These are phyloP conservation scores for Isatis tinctoria DNA, from an alignment of 345 rosid species.

Conservation along the genomic window DNA sequence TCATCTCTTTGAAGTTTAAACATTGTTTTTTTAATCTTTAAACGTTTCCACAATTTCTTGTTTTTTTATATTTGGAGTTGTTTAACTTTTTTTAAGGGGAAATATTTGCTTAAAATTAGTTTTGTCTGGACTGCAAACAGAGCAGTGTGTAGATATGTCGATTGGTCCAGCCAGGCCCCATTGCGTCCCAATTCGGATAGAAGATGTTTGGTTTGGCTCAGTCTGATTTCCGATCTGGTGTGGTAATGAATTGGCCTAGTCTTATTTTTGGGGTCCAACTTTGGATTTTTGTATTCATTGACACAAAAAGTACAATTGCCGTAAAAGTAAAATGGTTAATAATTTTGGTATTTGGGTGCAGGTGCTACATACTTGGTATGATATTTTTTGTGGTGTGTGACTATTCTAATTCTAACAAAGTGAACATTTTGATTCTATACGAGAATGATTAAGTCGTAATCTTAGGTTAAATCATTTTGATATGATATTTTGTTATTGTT, in stretches of 20 bases:
- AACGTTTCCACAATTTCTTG: not conserved
- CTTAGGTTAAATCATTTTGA: conserved; percentile 28
- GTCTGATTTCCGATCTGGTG: conserved; percentile 1
- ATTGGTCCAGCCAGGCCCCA: conserved; percentile 23
- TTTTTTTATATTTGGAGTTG: not conserved
- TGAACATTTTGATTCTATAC: conserved; percentile 20
- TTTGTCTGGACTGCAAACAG: not conserved
- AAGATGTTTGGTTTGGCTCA: conserved; percentile 17
- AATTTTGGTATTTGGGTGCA: not conserved
- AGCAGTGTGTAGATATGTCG: not conserved
- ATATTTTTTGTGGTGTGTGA: no score
- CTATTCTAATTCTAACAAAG: not conserved
- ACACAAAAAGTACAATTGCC: no score
- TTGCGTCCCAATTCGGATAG: not conserved
- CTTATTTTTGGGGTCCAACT: not conserved
- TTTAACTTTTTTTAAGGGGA: not conserved
- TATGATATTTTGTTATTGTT: conserved; percentile 20
- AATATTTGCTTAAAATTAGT: not conserved
- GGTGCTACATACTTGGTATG: not conserved
- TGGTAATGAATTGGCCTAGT: not conserved
- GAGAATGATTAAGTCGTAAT: conserved; percentile 30
- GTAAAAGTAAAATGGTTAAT: no score
- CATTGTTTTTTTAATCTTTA: not conserved
- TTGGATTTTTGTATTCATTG: conserved; percentile 1
- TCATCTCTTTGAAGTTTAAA: not conserved